Evolutionary conservation across 2,329 filamentous ascomycete genomes (phyloP).

Genomic region (Pseudocercospora pini-densiflorae): DNA sequence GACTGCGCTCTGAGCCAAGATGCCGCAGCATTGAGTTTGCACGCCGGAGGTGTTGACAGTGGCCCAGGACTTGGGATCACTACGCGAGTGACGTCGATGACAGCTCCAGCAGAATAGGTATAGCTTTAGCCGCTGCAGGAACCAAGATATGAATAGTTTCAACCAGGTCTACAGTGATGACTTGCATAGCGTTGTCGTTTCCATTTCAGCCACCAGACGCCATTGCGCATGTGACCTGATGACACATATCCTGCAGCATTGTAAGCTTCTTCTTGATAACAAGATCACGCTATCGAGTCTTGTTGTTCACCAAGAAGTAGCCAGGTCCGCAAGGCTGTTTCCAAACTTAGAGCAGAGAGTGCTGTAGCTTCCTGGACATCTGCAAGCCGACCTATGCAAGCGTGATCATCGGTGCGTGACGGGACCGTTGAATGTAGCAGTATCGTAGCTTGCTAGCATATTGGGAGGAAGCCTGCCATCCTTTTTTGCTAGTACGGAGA

Average conservation of each 20-base stretch:
- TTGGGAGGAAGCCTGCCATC: no score
- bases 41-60: not conserved
- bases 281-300: no score
- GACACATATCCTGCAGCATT: no score
- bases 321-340: not conserved
- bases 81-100: not conserved
- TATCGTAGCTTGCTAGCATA: not conserved
- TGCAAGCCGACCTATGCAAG: not conserved
- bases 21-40: not conserved
- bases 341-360: not conserved
- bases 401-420: not conserved
- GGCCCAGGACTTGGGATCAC: not conserved
- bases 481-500: no score
- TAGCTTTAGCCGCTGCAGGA: not conserved
- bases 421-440: no score
- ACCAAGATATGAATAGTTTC: not conserved
- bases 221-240: no score
- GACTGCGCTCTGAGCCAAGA: not conserved
- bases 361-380: not conserved
- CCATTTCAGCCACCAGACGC: no score
- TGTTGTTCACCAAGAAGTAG: no score
- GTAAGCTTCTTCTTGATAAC: no score
- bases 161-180: no score
- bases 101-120: not conserved
- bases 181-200: no score